Evolutionary conservation across 225 moss, liverwort and hornwort genomes (phyloP).

Genomic region (Climacium dendroides): DNA sequence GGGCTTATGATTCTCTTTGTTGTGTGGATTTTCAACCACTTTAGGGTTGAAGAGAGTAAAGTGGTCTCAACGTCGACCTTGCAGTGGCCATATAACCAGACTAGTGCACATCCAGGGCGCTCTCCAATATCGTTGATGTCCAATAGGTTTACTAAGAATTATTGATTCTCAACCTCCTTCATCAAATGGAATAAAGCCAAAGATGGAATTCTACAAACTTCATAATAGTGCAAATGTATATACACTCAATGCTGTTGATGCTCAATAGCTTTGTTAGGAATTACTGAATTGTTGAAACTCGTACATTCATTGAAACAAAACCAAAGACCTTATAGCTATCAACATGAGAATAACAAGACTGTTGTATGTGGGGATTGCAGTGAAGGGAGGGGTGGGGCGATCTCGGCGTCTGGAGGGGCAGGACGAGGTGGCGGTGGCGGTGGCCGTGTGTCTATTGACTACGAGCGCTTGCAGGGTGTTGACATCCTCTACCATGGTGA

Average conservation of each 20-base stretch:
- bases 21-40: not conserved
- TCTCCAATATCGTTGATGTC: not conserved
- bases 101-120: too few relatives aligned
- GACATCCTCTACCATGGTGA: constrained; percentile 44
- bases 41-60: not conserved
- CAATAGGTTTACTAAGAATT: not conserved
- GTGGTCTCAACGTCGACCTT: not conserved
- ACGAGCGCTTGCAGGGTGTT: constrained; percentile 24
- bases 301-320: too few relatives aligned
- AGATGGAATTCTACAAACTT: not conserved
- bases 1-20: not conserved
- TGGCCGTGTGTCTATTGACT: constrained; percentile 57
- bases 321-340: not conserved
- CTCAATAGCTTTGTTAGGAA: not conserved
- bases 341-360: not conserved
- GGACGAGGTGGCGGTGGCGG: constrained; percentile 84
- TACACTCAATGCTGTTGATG: not conserved
- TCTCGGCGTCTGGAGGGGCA: constrained; percentile 72
- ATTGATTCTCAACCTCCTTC: not conserved
- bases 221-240: not conserved
- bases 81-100: not conserved
- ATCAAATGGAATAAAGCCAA: not conserved
- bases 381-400: constrained; percentile 23
- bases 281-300: not conserved
- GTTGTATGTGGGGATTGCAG: constrained; percentile 9